phyloP scores from a whole-genome alignment of 352 stramenopile species.

The Globisporangium parvum region DNA sequence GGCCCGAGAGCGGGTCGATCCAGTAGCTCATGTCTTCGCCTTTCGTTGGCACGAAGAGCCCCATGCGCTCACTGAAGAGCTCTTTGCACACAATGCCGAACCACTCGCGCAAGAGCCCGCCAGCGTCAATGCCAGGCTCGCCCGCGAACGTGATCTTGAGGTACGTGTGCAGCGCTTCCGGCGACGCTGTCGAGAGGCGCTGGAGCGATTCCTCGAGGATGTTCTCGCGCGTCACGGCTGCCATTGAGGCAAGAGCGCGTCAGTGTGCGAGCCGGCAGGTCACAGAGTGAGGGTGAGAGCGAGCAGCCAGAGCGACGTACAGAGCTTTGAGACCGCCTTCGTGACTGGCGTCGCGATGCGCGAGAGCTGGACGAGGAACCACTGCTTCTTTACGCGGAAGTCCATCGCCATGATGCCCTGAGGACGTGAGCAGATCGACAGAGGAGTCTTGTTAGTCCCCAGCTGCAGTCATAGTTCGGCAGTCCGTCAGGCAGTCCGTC shows the following conservation, averaged over 20 bases:
- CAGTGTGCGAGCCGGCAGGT: background rate
- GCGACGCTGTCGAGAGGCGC: constrained; percentile 31
- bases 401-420: constrained; percentile 70
- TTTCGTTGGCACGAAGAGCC: constrained; percentile 50
- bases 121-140: constrained; percentile 60
- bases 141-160: constrained; percentile 63
- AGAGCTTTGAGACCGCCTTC: constrained; percentile 57
- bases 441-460: background rate
- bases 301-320: constrained; percentile 23
- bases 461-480: background rate
- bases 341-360: constrained; percentile 56
- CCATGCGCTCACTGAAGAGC: constrained; percentile 46
- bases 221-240: constrained; percentile 38
- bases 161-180: constrained; percentile 51
- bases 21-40: constrained; percentile 67
- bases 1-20: constrained; percentile 52
- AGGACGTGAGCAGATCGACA: background rate
- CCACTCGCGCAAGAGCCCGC: constrained; percentile 62
- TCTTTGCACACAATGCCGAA: constrained; percentile 52
- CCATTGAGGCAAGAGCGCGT: background rate
- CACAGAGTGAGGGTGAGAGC: background rate
- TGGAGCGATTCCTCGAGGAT: constrained; percentile 51
- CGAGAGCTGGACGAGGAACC: constrained; percentile 70
- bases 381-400: constrained; percentile 79
- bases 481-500: too few relatives aligned